Evolutionary conservation across 2,329 filamentous ascomycete species (phyloP).

Genomic region (Arthrobotrys entomopaga): DNA sequence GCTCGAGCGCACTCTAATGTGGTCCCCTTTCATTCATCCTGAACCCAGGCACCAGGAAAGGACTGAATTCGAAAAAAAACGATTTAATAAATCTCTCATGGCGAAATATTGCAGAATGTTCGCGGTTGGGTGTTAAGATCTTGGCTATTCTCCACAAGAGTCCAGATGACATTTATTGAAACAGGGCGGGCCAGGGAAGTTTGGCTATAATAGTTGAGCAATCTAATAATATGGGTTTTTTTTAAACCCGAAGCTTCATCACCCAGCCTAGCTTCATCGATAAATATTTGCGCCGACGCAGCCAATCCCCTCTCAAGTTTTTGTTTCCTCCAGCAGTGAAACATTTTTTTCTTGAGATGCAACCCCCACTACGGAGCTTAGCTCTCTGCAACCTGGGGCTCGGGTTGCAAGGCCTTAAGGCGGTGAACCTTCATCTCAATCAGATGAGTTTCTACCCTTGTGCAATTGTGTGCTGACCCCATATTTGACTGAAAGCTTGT

Average conservation of each 20-base stretch:
- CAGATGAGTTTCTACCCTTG: slow-evolving; percentile 1
- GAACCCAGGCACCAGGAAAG: background rate
- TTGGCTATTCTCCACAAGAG: slow-evolving; percentile 21
- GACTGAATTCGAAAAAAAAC: background rate
- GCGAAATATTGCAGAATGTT: slow-evolving; percentile 10
- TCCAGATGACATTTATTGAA: slow-evolving; percentile 24
- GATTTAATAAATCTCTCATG: slow-evolving; percentile 5
- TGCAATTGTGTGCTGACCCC: too few relatives aligned
- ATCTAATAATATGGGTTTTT: slow-evolving; percentile 5
- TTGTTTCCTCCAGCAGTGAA: slow-evolving; percentile 33
- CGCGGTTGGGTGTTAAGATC: background rate
- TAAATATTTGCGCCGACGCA: slow-evolving; percentile 20
- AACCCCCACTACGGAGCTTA: slow-evolving; percentile 24
- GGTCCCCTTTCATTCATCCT: background rate
- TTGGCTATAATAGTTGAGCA: background rate
- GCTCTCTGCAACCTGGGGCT: slow-evolving; percentile 6
- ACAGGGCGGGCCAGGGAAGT: slow-evolving; percentile 2
- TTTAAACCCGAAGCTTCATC: slow-evolving; percentile 1
- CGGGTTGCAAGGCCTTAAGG: too few relatives aligned
- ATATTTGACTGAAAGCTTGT: background rate
- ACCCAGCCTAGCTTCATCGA: too few relatives aligned
- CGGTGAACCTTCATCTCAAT: slow-evolving; percentile 8
- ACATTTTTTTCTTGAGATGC: slow-evolving; percentile 11
- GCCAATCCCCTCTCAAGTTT: slow-evolving; percentile 18
- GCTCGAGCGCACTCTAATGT: slow-evolving; percentile 15